phyloP scores from a whole-genome alignment of 352 stramenopile species.

The Phytophthora citricola region DNA sequence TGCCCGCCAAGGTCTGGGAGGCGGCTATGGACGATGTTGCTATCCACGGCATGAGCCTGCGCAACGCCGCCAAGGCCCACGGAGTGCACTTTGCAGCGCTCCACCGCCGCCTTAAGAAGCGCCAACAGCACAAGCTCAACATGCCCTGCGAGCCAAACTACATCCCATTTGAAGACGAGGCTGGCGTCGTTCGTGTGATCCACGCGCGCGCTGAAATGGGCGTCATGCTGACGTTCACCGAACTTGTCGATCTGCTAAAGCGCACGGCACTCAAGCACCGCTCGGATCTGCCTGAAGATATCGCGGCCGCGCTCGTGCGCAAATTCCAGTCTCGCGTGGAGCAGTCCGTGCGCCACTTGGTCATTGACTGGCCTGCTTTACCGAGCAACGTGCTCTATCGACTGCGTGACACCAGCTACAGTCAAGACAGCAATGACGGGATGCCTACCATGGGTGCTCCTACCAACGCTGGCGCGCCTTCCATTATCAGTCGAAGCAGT shows the following conservation, averaged over 20 bases:
- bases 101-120: conserved; percentile 73
- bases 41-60: conserved; percentile 74
- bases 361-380: conserved; percentile 61
- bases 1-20: conserved; percentile 69
- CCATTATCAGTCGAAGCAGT: conserved; percentile 23
- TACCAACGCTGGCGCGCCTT: conserved; percentile 1
- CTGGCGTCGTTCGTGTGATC: conserved; percentile 72
- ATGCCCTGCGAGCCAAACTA: conserved; percentile 58
- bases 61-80: conserved; percentile 63
- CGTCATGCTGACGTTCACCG: conserved; percentile 72
- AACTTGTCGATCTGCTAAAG: conserved; percentile 70
- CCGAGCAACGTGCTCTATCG: conserved; percentile 48
- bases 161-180: conserved; percentile 74
- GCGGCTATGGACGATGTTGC: conserved; percentile 72
- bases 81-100: conserved; percentile 76
- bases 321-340: conserved; percentile 69
- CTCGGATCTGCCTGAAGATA: conserved; percentile 43
- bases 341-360: conserved; percentile 66
- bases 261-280: conserved; percentile 69
- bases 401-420: conserved; percentile 26
- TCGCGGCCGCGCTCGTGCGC: conserved; percentile 48
- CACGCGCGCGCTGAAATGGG: conserved; percentile 73
- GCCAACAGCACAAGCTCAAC: conserved; percentile 50
- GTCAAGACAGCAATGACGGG: conserved; percentile 19
- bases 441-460: conserved; percentile 2